phyloP scores from a whole-genome alignment of 23 red algal genomes.

The Gracilariopsis chorda region DNA sequence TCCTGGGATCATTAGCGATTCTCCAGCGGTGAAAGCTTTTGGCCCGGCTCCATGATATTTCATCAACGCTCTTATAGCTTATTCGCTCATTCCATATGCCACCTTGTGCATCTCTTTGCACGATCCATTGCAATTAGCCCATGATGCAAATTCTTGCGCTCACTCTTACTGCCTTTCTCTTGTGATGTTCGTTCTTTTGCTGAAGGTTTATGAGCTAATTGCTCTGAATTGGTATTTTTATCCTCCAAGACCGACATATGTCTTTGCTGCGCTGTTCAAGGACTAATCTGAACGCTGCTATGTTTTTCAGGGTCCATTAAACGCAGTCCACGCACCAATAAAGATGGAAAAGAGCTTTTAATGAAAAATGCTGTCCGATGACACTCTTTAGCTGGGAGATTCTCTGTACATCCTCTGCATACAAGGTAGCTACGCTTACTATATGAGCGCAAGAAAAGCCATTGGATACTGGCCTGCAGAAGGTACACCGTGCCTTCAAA shows the following conservation, averaged over 20 bases:
- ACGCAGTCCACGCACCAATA: not conserved
- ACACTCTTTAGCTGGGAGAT: not conserved
- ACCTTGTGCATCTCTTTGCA: not conserved
- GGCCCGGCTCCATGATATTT: no score
- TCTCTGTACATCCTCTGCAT: not conserved
- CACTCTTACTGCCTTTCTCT: not conserved
- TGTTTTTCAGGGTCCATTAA: not conserved
- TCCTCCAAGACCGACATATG: not conserved
- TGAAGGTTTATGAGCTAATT: not conserved
- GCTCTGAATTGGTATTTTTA: not conserved
- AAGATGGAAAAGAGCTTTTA: not conserved
- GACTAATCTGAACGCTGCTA: not conserved
- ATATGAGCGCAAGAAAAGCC: not conserved
- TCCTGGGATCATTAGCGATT: no score
- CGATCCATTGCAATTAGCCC: not conserved
- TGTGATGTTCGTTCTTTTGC: not conserved
- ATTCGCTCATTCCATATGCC: no score
- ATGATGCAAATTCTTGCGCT: not conserved
- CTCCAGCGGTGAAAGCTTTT: no score
- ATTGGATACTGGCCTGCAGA: not conserved
- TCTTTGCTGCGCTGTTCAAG: no score
- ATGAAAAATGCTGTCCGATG: not conserved
- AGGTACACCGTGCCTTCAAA: not conserved
- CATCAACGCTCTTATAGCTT: no score
- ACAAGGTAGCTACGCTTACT: not conserved